phyloP scores from a whole-genome alignment of 139 green algal genomes.

The Bryopsis sp. region DNA sequence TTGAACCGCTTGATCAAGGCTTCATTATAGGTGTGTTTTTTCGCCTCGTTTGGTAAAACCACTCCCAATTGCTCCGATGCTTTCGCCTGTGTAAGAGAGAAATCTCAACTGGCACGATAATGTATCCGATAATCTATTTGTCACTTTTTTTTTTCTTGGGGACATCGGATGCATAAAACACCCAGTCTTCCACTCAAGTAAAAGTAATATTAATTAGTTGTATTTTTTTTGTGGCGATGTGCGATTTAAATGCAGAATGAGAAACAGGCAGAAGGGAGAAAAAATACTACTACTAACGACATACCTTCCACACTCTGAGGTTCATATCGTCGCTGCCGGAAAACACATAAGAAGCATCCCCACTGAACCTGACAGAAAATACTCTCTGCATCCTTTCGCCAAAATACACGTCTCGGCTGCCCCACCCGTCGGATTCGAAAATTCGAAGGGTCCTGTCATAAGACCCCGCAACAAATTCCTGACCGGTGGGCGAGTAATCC shows the following conservation, averaged over 20 bases:
- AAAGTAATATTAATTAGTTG: no score
- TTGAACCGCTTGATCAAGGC: conserved; percentile 87
- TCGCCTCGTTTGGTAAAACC: conserved; percentile 75
- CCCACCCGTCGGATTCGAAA: conserved; percentile 76
- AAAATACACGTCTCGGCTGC: conserved; percentile 78
- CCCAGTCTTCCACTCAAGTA: no score
- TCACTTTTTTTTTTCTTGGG: no score
- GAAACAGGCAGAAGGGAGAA: not conserved
- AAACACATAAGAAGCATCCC: conserved; percentile 91
- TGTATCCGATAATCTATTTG: conserved; percentile 25
- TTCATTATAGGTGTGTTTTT: conserved; percentile 71
- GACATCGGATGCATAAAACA: no score
- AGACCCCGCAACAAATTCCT: conserved; percentile 91
- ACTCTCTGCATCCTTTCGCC: conserved; percentile 96
- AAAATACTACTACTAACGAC: no score
- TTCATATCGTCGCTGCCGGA: conserved; percentile 85
- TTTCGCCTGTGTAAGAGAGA: conserved; percentile 48
- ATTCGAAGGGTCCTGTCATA: conserved; percentile 94
- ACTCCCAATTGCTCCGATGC: conserved; percentile 80
- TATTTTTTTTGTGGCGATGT: no score
- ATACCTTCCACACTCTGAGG: conserved; percentile 77
- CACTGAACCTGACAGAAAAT: conserved; percentile 74
- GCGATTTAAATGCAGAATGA: no score
- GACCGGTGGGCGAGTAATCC: conserved; percentile 92
- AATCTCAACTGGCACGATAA: conserved; percentile 58